phyloP scores from a whole-genome alignment of 2,329 filamentous ascomycete species.

The Malbranchea zuffiana region DNA sequence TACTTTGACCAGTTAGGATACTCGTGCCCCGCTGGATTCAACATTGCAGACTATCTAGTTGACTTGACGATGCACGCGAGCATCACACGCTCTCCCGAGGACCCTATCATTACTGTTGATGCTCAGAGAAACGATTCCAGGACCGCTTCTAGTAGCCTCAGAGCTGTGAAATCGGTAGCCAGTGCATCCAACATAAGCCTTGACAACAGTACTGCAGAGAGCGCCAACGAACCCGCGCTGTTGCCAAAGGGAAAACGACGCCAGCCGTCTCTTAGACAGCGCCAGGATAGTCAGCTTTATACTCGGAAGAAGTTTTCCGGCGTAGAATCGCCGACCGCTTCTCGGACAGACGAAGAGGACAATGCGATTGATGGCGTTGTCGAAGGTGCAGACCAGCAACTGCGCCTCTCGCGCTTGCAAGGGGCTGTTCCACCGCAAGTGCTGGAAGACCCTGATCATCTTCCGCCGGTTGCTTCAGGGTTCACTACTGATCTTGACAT shows the following conservation, averaged over 20 bases:
- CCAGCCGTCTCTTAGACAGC: constrained; percentile 70
- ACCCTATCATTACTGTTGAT: constrained; percentile 50
- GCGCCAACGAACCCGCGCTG: constrained; percentile 48
- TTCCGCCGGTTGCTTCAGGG: constrained; percentile 48
- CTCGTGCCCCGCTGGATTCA: constrained; percentile 88
- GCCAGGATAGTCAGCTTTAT: constrained; percentile 82
- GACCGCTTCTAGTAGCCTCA: constrained; percentile 73
- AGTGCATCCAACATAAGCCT: constrained; percentile 69
- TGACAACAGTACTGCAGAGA: constrained; percentile 48
- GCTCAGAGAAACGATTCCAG: constrained; percentile 50
- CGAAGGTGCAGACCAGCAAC: constrained; percentile 47
- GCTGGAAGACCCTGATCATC: constrained; percentile 57
- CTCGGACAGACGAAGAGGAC: constrained; percentile 53
- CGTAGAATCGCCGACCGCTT: constrained; percentile 46
- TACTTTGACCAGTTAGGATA: constrained; percentile 94
- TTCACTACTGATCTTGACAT: constrained; percentile 67
- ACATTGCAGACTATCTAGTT: constrained; percentile 95
- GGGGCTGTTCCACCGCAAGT: constrained; percentile 48
- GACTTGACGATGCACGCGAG: constrained; percentile 96
- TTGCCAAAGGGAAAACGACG: constrained; percentile 60
- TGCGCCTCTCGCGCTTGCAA: constrained; percentile 46
- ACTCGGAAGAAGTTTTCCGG: constrained; percentile 62
- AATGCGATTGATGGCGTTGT: constrained; percentile 40
- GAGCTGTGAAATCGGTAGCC: constrained; percentile 79
- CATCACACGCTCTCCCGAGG: constrained; percentile 44